Conservation (phyloP, 2,329 filamentous ascomycete genomes). For the Penicillium sp. region DNA sequence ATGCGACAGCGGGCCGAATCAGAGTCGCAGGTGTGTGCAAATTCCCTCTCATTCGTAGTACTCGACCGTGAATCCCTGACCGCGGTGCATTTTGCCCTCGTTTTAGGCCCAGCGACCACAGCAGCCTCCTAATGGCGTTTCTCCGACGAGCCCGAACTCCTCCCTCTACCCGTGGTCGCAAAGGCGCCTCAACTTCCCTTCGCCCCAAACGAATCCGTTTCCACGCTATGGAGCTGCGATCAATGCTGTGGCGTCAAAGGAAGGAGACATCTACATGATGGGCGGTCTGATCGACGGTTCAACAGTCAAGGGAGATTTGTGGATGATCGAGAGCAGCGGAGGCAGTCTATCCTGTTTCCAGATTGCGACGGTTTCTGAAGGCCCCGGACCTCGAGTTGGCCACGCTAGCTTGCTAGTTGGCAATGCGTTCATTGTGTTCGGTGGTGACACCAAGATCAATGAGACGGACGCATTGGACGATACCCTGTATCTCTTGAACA, state of each 20-base stretch:
- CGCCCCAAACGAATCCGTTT: constrained; percentile 81
- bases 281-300: constrained; percentile 92
- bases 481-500: constrained; percentile 94
- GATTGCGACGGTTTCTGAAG: constrained; percentile 86
- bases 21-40: constrained; percentile 55
- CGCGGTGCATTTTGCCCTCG: constrained; percentile 7
- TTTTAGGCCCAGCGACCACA: constrained; percentile 36
- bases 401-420: constrained; percentile 93
- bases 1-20: constrained; percentile 57
- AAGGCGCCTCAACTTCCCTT: constrained; percentile 80
- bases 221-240: constrained; percentile 96
- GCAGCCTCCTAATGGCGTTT: constrained; percentile 59
- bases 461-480: constrained; percentile 90
- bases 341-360: constrained; percentile 88
- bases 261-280: constrained; percentile 97
- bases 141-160: constrained; percentile 63
- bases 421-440: constrained; percentile 98
- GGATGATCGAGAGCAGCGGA: constrained; percentile 89
- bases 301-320: constrained; percentile 94
- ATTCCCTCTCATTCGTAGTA: not conserved
- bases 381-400: constrained; percentile 90
- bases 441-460: constrained; percentile 96
- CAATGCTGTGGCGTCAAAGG: constrained; percentile 88
- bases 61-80: constrained; percentile 4
- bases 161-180: constrained; percentile 97